Percentiles rank a stretch among this genome's conserved stretches.
phyloP scores from a whole-genome alignment of 2,329 filamentous ascomycete genomes.

The Beauveria sp. region DNA sequence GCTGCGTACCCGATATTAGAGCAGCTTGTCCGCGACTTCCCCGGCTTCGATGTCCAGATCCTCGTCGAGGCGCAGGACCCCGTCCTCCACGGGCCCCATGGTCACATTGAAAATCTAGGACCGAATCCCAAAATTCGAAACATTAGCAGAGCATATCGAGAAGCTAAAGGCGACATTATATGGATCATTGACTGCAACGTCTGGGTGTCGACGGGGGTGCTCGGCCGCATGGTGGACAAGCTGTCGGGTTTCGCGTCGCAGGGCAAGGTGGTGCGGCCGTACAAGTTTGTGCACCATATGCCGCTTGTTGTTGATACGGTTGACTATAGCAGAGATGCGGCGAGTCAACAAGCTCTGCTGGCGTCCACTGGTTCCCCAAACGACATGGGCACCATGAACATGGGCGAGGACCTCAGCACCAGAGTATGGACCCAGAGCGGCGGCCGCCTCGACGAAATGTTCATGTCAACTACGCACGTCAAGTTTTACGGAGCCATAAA shows the following conservation, averaged over 20 bases:
- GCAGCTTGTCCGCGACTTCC: slow-evolving; percentile 65
- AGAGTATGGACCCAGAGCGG: slow-evolving; percentile 47
- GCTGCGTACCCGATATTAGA: slow-evolving; percentile 69
- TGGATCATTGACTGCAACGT: slow-evolving; percentile 98
- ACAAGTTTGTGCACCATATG: slow-evolving; percentile 93
- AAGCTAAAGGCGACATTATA: slow-evolving; percentile 78
- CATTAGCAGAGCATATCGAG: slow-evolving; percentile 85
- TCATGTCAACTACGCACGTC: slow-evolving; percentile 86
- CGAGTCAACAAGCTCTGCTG: slow-evolving; percentile 24
- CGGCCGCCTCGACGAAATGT: slow-evolving; percentile 85
- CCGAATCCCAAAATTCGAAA: slow-evolving; percentile 99
- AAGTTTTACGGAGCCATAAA: slow-evolving; percentile 99
- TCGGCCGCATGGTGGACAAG: slow-evolving; percentile 82
- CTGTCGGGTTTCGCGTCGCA: slow-evolving; percentile 58
- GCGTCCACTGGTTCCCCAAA: slow-evolving; percentile 26
- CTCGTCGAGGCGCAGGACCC: slow-evolving; percentile 79
- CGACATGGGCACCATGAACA: slow-evolving; percentile 10
- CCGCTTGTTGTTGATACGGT: slow-evolving; percentile 77
- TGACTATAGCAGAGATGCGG: slow-evolving; percentile 18
- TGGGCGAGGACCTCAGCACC: slow-evolving; percentile 17
- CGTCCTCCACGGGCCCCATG: slow-evolving; percentile 47
- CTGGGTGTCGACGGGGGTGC: slow-evolving; percentile 74
- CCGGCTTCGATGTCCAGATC: slow-evolving; percentile 61
- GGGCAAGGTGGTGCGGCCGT: slow-evolving; percentile 46
- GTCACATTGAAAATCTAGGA: slow-evolving; percentile 55